A percentile compares a stretch with the other conserved stretches of the same genome.
Conservation (phyloP, 1,284 basidiomycete species). For the Ceraceosorus bombacis region DNA sequence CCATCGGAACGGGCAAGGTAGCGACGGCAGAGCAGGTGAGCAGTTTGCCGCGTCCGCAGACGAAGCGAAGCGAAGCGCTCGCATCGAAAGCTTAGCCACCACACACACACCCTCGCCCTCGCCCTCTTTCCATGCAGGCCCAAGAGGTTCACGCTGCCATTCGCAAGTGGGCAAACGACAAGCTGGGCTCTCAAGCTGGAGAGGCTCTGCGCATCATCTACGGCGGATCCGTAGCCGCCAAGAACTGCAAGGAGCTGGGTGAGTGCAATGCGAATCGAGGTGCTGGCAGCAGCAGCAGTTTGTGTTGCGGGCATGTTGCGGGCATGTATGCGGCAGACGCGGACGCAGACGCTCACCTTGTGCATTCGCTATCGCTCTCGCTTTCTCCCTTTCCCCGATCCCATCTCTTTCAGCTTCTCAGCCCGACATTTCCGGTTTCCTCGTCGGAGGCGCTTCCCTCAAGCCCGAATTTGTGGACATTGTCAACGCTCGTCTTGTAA, state of each 20-base stretch:
- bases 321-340: no score
- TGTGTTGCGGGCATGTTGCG: no score
- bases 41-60: conserved; percentile 6
- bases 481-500: conserved; percentile 59
- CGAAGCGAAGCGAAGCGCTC: background rate
- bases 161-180: conserved; percentile 65
- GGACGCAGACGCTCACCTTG: background rate
- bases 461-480: conserved; percentile 81
- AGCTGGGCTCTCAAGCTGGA: conserved; percentile 66
- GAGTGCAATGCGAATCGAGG: background rate
- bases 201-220: conserved; percentile 80
- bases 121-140: conserved; percentile 53
- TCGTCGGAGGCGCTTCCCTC: conserved; percentile 93
- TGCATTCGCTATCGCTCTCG: background rate
- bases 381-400: background rate
- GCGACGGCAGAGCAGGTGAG: conserved; percentile 68
- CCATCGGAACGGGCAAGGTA: conserved; percentile 94
- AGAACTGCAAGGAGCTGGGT: conserved; percentile 67
- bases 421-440: conserved; percentile 92
- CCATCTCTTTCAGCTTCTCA: conserved; percentile 48
- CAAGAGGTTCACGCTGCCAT: conserved; percentile 85
- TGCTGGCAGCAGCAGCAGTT: background rate
- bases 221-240: conserved; percentile 82
- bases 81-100: background rate
- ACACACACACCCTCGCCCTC: background rate